Base-by-base conservation (phyloP, 2,329 filamentous ascomycete genomes). In the Didymella exigua region DNA sequence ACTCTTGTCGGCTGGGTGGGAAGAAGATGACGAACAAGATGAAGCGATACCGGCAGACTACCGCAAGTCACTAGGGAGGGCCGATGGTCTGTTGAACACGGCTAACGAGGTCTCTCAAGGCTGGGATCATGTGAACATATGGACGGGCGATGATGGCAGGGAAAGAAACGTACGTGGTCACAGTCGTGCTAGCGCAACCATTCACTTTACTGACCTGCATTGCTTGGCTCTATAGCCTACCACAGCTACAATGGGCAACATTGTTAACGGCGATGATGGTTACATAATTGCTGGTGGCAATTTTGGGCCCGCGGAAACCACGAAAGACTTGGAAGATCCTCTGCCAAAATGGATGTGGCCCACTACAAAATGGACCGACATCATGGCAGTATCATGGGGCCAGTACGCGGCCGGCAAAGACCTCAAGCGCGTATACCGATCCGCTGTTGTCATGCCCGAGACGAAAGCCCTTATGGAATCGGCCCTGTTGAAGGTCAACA, bases 161-260 rank as follows among this genome's bases (percentile, higher is more conserved):
- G 24, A 23, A 37, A 44, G 40, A 45, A 18, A 37, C 19, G 40
- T 51, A 51, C 23, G 40, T 51, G 40, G 40, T 45, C 40, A 51
- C n/a, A 51, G 23, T 45, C 40, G 10, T 51, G 40, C 47, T 51
- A 38, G 40, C 40, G 40, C 31, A 51, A 51, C 30, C 31, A 38
- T 51, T 44, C 37, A 51, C 48, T 51, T 51, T 51, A 51, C 48
- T 51, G n/a, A 51, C 40, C 16, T 44, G n/a, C 40, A 44, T 51
- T 14, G 40, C 48, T 51, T 51, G 40, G 40, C 40, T 51, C n/a
- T 45, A 45, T 45, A 51, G 48, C 48, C 40, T 23, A 51, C 40
- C 23, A 37, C 23, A 44, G 40, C 48, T 31, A 31, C 8, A 24
- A 51, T 51, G 40, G 40, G 48, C 30, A 51, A 51, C 40, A 51